Conservation (phyloP, 2,329 filamentous ascomycete genomes). For the Teratosphaeria zuluensis region DNA sequence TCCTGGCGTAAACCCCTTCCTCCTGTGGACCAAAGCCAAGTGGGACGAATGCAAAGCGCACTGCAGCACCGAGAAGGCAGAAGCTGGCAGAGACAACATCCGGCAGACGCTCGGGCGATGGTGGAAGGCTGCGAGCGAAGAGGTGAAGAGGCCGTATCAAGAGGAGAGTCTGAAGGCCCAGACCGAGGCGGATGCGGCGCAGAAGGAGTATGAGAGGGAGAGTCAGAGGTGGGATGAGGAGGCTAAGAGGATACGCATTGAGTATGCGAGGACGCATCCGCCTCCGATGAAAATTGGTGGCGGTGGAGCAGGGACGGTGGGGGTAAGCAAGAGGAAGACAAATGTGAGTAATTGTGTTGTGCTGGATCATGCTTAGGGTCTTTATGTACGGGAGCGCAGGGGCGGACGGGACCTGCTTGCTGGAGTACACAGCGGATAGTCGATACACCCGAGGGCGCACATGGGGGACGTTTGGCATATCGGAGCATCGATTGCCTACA, state of each 20-base stretch:
- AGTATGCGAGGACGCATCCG: constrained; percentile 27
- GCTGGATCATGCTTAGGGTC: constrained; percentile 16
- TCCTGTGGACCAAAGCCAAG: constrained; percentile 74
- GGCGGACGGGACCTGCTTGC: not conserved
- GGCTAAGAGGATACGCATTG: constrained; percentile 40
- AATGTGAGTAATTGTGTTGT: constrained; percentile 23
- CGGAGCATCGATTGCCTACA: not conserved
- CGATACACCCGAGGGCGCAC: not conserved
- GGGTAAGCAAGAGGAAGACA: constrained; percentile 21
- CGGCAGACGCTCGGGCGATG: constrained; percentile 77
- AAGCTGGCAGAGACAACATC: constrained; percentile 61
- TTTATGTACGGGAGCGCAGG: not conserved
- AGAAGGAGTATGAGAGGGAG: constrained; percentile 52
- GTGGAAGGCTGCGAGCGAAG: constrained; percentile 71
- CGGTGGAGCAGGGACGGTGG: constrained; percentile 7
- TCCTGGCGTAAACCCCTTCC: constrained; percentile 71
- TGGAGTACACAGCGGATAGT: not conserved
- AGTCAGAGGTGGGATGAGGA: constrained; percentile 63
- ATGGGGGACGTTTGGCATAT: not conserved
- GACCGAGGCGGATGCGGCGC: constrained; percentile 48
- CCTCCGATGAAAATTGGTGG: constrained; percentile 9
- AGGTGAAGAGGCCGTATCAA: constrained; percentile 67
- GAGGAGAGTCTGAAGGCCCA: constrained; percentile 65
- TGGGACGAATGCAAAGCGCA: constrained; percentile 54
- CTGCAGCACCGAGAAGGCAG: constrained; percentile 56